phyloP scores from a whole-genome alignment of 2,329 filamentous ascomycete genomes.

The Aspergillus persii region DNA sequence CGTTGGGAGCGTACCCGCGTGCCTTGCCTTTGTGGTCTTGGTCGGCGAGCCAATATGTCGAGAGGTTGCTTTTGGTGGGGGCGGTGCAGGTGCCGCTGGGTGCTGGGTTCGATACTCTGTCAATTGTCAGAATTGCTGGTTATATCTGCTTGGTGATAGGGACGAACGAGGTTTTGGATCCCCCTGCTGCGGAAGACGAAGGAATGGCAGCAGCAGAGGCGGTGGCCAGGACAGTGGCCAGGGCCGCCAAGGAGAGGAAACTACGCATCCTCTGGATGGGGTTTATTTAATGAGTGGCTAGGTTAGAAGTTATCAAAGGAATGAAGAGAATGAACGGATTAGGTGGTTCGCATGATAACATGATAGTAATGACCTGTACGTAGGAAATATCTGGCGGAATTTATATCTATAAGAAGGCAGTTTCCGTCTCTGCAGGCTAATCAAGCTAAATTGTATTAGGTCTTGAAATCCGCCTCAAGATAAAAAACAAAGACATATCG shows the following conservation, averaged over 20 bases:
- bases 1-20: constrained; percentile 25
- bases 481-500: background rate
- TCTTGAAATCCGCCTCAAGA: too few relatives aligned
- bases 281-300: background rate
- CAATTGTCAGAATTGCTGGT: background rate
- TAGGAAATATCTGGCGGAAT: too few relatives aligned
- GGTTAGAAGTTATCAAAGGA: background rate
- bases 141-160: background rate
- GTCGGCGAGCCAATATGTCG: constrained; percentile 24
- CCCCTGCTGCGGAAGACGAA: background rate
- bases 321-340: background rate
- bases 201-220: constrained; percentile 18
- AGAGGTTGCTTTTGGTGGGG: constrained; percentile 1
- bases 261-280: constrained; percentile 12
- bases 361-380: too few relatives aligned
- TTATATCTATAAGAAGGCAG: background rate
- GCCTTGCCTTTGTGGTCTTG: constrained; percentile 25
- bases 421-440: background rate
- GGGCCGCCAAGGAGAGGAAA: constrained; percentile 8
- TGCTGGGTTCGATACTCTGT: background rate
- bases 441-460: too few relatives aligned
- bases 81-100: constrained; percentile 10
- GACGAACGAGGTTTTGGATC: background rate
- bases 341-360: too few relatives aligned
- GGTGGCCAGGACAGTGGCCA: constrained; percentile 10